These are phyloP conservation scores for Pleurotus djamor DNA, from an alignment of 768 basidiomycete genomes.

Conservation along the genomic window DNA sequence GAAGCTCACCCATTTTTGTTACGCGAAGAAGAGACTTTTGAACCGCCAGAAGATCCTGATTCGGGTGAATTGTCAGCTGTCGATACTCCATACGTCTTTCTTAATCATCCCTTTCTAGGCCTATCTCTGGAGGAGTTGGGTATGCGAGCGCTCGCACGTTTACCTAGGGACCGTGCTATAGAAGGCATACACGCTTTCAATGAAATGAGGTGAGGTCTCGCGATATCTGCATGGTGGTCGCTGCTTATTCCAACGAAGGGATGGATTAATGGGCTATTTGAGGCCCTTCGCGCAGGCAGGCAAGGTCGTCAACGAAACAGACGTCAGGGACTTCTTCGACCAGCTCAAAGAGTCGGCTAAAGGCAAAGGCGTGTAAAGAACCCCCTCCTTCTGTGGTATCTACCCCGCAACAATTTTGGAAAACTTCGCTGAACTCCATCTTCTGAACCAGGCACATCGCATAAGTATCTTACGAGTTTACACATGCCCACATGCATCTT, in stretches of 20 bases:
- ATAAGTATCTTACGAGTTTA: neutral
- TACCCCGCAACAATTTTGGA: no score
- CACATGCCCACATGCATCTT: neutral
- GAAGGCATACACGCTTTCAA: constrained; percentile 87
- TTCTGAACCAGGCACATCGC: no score
- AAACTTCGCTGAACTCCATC: no score
- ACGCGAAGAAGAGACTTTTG: constrained; percentile 81
- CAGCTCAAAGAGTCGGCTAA: constrained; percentile 32
- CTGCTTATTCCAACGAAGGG: constrained; percentile 37
- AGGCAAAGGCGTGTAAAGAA: neutral
- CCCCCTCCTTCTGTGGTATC: neutral
- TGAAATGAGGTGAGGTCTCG: constrained; percentile 62
- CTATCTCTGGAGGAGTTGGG: constrained; percentile 83
- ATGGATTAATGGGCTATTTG: constrained; percentile 67
- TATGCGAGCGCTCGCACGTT: constrained; percentile 66
- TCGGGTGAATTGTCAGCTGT: constrained; percentile 45
- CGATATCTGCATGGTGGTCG: neutral
- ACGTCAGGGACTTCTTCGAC: constrained; percentile 70
- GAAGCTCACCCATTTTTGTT: constrained; percentile 57
- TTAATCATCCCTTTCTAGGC: constrained; percentile 33
- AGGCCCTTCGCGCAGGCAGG: constrained; percentile 80
- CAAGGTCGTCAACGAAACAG: constrained; percentile 69
- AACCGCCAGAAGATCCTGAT: constrained; percentile 86
- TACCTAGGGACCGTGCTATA: constrained; percentile 80
- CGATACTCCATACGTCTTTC: constrained; percentile 10